These are phyloP conservation scores for Lotmaria passim DNA, from an alignment of 208 protist species.

Conservation along the genomic window DNA sequence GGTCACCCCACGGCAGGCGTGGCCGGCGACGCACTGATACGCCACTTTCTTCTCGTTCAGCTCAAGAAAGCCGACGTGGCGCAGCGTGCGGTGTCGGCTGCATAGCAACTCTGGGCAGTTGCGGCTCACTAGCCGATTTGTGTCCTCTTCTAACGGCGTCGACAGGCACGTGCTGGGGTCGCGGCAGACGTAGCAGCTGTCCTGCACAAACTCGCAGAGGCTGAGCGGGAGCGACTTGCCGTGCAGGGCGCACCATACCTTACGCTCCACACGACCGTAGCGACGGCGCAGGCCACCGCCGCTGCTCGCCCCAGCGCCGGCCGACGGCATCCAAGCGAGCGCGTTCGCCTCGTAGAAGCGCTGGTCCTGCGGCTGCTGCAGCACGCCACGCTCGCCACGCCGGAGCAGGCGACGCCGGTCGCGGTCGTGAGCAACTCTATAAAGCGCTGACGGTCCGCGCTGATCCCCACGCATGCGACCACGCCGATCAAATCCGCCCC, in stretches of 20 bases:
- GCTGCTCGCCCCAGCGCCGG: not conserved
- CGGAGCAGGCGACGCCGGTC: constrained; percentile 16
- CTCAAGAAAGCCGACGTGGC: constrained; percentile 79
- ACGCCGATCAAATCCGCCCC: constrained; percentile 16
- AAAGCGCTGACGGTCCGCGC: constrained; percentile 17
- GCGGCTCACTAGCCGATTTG: constrained; percentile 46
- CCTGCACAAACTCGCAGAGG: constrained; percentile 65
- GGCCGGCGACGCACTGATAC: constrained; percentile 73
- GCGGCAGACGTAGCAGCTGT: constrained; percentile 81
- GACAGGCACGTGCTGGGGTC: constrained; percentile 77
- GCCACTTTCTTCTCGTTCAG: constrained; percentile 54
- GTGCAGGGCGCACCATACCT: constrained; percentile 84
- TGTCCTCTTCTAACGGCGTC: constrained; percentile 69
- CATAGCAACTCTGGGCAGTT: constrained; percentile 79
- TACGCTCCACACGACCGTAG: constrained; percentile 41
- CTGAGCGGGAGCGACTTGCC: constrained; percentile 68
- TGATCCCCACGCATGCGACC: constrained; percentile 16
- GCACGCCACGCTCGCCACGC: constrained; percentile 20
- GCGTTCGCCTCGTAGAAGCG: constrained; percentile 35
- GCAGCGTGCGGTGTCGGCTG: constrained; percentile 72
- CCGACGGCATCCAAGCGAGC: constrained; percentile 31
- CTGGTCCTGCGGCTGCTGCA: constrained; percentile 17
- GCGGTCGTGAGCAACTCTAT: constrained; percentile 2
- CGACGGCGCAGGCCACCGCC: constrained; percentile 22
- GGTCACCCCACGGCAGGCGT: constrained; percentile 69